A percentile compares a stretch with the other conserved stretches of the same genome.
phyloP scores from a whole-genome alignment of 1,139 yeast genomes.

The Diutina sp. region DNA sequence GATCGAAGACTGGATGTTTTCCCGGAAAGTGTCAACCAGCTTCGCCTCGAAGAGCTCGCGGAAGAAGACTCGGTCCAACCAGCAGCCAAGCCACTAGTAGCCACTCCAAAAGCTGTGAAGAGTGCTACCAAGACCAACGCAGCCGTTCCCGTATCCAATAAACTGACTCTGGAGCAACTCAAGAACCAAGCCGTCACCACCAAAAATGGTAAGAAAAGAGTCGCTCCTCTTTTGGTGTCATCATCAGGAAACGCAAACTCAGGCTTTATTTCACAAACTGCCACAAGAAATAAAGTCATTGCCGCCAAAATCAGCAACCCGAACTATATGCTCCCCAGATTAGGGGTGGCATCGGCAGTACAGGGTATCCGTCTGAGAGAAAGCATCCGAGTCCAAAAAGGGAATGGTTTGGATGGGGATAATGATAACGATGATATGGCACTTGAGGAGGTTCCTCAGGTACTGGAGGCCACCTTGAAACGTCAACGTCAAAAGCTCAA shows the following conservation, averaged over 20 bases:
- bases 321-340: conserved; percentile 28
- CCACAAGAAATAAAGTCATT: conserved; percentile 10
- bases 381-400: conserved; percentile 14
- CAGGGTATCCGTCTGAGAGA: conserved; percentile 22
- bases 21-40: conserved; percentile 79
- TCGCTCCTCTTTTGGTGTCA: conserved; percentile 72
- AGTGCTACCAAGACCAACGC: background rate
- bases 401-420: conserved; percentile 20
- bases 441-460: conserved; percentile 12
- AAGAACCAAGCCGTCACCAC: conserved; percentile 38
- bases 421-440: conserved; percentile 34
- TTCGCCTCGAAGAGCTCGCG: conserved; percentile 45
- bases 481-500: conserved; percentile 22
- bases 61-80: background rate
- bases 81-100: background rate
- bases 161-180: conserved; percentile 4
- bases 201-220: conserved; percentile 76
- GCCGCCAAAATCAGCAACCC: conserved; percentile 27
- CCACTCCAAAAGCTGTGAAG: background rate
- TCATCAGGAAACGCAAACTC: conserved; percentile 16
- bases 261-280: conserved; percentile 3
- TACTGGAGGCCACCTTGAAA: conserved; percentile 20
- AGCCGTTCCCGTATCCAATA: background rate
- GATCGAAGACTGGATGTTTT: conserved; percentile 73
- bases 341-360: conserved; percentile 36